Percentiles rank a stretch among this genome's conserved stretches.
These are phyloP conservation scores for Effrenium voratum DNA, from an alignment of 73 alveolate genomes.

Conservation along the genomic window DNA sequence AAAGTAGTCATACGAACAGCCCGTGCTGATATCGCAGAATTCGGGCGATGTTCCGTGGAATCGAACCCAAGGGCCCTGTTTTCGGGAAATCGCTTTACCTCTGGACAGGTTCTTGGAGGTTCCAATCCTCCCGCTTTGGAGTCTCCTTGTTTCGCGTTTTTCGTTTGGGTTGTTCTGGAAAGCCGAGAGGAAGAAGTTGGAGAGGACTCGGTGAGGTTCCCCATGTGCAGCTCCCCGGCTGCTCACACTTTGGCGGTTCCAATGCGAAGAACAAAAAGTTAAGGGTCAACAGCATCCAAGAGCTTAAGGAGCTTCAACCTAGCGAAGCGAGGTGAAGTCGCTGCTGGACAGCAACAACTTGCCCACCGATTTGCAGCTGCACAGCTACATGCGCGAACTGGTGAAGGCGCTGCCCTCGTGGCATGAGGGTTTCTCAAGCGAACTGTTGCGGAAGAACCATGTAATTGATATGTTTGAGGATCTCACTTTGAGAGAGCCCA, in stretches of 20 bases:
- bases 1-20: too few relatives aligned
- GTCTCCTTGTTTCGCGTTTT: too few relatives aligned
- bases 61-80: too few relatives aligned
- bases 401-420: conserved; percentile 11
- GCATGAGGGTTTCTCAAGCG: not conserved
- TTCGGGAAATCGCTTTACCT: too few relatives aligned
- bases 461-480: not conserved
- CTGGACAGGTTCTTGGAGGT: too few relatives aligned
- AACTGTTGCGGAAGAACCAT: not conserved
- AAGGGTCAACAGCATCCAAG: too few relatives aligned
- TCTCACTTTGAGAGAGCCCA: not conserved
- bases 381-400: conserved; percentile 82
- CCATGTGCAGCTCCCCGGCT: not conserved
- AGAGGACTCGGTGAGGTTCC: not conserved
- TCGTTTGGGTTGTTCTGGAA: too few relatives aligned
- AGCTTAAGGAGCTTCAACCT: not conserved
- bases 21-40: too few relatives aligned
- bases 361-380: conserved; percentile 75
- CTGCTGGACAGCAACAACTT: conserved; percentile 52
- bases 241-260: too few relatives aligned
- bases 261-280: too few relatives aligned
- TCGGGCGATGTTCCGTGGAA: too few relatives aligned
- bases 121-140: too few relatives aligned
- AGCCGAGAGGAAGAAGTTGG: not conserved
- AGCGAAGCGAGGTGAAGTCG: conserved; percentile 7